Evolutionary conservation across 2,329 filamentous ascomycete genomes (phyloP).

Genomic region (Coniosporium tulheliwenetii): DNA sequence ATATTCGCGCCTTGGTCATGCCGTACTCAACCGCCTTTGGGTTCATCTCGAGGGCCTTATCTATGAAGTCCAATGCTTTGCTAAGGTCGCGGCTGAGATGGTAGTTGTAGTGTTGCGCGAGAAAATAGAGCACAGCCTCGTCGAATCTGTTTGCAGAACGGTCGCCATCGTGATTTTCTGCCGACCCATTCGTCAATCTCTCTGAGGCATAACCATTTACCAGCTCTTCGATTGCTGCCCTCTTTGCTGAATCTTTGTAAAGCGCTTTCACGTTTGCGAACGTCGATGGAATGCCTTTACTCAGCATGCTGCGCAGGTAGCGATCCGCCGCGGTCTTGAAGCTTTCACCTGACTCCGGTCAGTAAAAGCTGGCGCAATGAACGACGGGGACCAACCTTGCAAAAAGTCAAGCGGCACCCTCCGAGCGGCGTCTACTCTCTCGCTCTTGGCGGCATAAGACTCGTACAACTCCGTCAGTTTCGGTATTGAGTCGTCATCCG

Average conservation of each 20-base stretch:
- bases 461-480: conserved; percentile 64
- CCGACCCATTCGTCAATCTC: conserved; percentile 34
- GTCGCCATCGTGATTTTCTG: conserved; percentile 32
- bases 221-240: conserved; percentile 56
- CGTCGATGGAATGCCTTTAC: conserved; percentile 85
- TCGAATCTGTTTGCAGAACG: conserved; percentile 46
- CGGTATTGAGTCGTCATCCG: conserved; percentile 49
- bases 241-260: conserved; percentile 66
- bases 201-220: conserved; percentile 64
- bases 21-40: conserved; percentile 77
- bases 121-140: conserved; percentile 74
- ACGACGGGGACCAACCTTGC: conserved; percentile 35
- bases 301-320: conserved; percentile 73
- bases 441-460: conserved; percentile 65
- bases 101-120: conserved; percentile 96
- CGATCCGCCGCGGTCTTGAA: conserved; percentile 64
- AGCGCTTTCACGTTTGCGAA: conserved; percentile 95
- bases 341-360: conserved; percentile 43
- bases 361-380: not conserved
- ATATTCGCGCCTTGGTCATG: conserved; percentile 90
- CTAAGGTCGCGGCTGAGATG: conserved; percentile 66
- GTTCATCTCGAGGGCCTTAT: conserved; percentile 66
- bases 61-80: conserved; percentile 69
- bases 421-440: conserved; percentile 69
- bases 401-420: conserved; percentile 84